Base-by-base conservation (phyloP, 371 early-diverging fungal species). In the Apophysomyces trapeziformis region DNA sequence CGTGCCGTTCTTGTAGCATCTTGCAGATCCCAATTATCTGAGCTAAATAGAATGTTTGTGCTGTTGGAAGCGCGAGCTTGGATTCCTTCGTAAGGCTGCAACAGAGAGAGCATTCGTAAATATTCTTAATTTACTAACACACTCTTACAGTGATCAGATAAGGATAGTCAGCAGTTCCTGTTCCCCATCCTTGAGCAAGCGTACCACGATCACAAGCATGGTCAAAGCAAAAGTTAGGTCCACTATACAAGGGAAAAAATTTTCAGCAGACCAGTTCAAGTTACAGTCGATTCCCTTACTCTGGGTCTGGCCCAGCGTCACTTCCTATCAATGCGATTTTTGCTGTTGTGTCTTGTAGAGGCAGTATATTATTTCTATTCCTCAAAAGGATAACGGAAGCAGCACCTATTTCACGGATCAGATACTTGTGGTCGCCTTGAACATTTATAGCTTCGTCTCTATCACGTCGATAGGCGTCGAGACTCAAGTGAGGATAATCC, bases 101-200 rank as follows among this genome's bases (percentile, higher is more conserved):
- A 38, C 6, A 38, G 21, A 11, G 6, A 57, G 35, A 46, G 43
- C 41, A 11, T 14, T 36, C 14, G 41, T 6, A 46, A 61, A 8
- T n/a, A 18, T 41, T 38, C 13, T 50, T 44, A 6, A 4, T 11
- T 6, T 46, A 63, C 1, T 26, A 32, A 57, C 7, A 16, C 8
- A 58, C 13, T 18, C 63, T 59, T 66, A 77, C 78, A 3, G 80
- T 69, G n/a, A 85, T 67, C 16, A 87, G 36, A 61, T 85, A 86
- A 1, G 85, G 79, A 66, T 79, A 86, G 12, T 70, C 57, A 11
- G 82, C 72, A 18, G 85, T 78, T 50, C 86, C 87, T 54, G 80
- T 79, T 13, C 85, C 87, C 74, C 86, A 79, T 9, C 85, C 87
- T 63, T 74, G 74, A 11, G 85, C 79, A 50, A 86, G 61, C 36